A percentile compares a stretch with the other conserved stretches of the same genome.
Conservation (phyloP, 768 basidiomycete genomes). For the Tulasnella sp. region DNA sequence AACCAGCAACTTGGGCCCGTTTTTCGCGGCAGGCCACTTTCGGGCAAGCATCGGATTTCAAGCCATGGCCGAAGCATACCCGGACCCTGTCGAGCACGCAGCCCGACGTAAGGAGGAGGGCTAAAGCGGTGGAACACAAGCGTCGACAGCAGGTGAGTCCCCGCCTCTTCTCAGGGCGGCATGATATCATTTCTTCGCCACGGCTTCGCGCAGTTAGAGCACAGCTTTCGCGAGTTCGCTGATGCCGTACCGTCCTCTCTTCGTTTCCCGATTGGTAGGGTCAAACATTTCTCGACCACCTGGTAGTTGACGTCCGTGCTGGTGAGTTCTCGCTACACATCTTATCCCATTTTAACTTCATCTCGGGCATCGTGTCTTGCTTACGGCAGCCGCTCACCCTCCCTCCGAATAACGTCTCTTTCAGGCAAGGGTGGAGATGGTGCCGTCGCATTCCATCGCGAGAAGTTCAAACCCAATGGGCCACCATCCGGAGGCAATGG, state of each 20-base stretch:
- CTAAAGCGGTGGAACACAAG: slow-evolving; percentile 10
- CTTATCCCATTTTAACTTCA: background rate
- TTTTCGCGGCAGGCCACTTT: background rate
- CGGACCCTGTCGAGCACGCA: background rate
- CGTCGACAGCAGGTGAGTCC: slow-evolving; percentile 3
- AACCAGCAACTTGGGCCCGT: background rate
- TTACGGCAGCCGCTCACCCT: background rate
- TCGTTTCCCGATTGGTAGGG: slow-evolving; percentile 46
- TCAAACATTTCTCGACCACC: slow-evolving; percentile 75
- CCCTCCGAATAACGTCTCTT: background rate
- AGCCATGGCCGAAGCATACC: background rate
- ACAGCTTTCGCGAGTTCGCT: background rate
- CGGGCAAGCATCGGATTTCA: background rate
- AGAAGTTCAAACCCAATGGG: slow-evolving; percentile 76
- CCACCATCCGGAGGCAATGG: slow-evolving; percentile 94
- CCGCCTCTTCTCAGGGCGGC: background rate
- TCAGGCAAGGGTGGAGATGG: slow-evolving; percentile 85
- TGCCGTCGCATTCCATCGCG: slow-evolving; percentile 88
- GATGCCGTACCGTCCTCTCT: background rate
- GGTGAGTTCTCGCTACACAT: slow-evolving; percentile 46
- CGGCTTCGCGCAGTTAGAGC: background rate
- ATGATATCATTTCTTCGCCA: background rate
- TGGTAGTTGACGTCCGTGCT: slow-evolving; percentile 71
- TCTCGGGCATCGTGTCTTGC: slow-evolving; percentile 2
- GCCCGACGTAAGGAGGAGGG: slow-evolving; percentile 4